Conservation (phyloP, 1,284 basidiomycete species). For the Takashimella tepidaria region DNA sequence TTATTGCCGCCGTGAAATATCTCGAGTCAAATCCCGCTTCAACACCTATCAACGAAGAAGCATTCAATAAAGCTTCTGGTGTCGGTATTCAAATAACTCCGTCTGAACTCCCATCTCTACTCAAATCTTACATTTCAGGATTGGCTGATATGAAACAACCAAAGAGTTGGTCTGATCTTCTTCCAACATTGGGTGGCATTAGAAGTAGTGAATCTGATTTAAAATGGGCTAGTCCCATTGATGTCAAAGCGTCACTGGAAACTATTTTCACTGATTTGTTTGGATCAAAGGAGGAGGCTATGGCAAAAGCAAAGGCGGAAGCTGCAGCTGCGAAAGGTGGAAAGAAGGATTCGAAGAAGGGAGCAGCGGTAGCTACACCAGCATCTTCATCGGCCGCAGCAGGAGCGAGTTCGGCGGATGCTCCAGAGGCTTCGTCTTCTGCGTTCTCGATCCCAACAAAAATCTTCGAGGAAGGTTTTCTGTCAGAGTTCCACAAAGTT, state of each 20-base stretch:
- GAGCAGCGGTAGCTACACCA: slow-evolving; percentile 49
- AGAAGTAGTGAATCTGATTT: slow-evolving; percentile 61
- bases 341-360: slow-evolving; percentile 49
- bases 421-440: slow-evolving; percentile 26
- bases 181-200: slow-evolving; percentile 64
- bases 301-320: slow-evolving; percentile 62
- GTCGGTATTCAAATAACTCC: slow-evolving; percentile 78
- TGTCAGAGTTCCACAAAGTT: slow-evolving; percentile 87
- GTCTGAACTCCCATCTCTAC: slow-evolving; percentile 60
- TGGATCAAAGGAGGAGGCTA: slow-evolving; percentile 65
- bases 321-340: slow-evolving; percentile 61
- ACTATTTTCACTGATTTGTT: slow-evolving; percentile 67
- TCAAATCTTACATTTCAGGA: slow-evolving; percentile 60
- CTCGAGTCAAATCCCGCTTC: slow-evolving; percentile 56
- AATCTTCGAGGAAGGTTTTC: slow-evolving; percentile 93
- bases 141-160: slow-evolving; percentile 48
- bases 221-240: slow-evolving; percentile 79
- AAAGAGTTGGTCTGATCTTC: slow-evolving; percentile 69
- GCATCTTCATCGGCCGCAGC: slow-evolving; percentile 25
- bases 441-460: slow-evolving; percentile 42
- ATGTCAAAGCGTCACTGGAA: slow-evolving; percentile 85
- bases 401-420: slow-evolving; percentile 45
- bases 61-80: slow-evolving; percentile 78
- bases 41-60: slow-evolving; percentile 61
- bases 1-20: slow-evolving; percentile 76